Conservation (phyloP, 805 yeast genomes). For the Cyberlindnera sargentensis region DNA sequence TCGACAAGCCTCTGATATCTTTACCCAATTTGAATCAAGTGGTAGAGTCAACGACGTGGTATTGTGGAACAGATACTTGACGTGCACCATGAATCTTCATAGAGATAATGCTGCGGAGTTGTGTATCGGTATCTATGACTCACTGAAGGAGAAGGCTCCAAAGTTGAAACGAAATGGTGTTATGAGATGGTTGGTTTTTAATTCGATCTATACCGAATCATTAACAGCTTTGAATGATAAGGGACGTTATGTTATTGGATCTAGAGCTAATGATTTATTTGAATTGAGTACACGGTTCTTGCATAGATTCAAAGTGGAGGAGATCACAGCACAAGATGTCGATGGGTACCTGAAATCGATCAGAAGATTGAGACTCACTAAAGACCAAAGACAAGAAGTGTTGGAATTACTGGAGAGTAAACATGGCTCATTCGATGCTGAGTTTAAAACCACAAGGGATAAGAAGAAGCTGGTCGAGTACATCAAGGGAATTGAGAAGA, state of each 20-base stretch:
- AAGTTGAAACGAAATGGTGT: conserved; percentile 8
- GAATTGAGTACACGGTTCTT: conserved; percentile 14
- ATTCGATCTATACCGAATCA: conserved; percentile 16
- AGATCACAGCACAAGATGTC: conserved; percentile 13
- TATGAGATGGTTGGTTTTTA: conserved; percentile 20
- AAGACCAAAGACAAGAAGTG: conserved; percentile 11
- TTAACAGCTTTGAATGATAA: conserved; percentile 14
- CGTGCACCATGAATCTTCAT: conserved; percentile 5
- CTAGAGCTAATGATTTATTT: conserved; percentile 12
- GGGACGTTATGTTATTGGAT: conserved; percentile 16
- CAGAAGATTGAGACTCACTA: conserved; percentile 18
- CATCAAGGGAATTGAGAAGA: conserved; percentile 8
- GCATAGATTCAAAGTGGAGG: background rate
- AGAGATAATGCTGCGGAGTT: conserved; percentile 9
- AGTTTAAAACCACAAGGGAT: conserved; percentile 4
- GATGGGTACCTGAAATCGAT: conserved; percentile 19
- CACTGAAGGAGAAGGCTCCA: conserved; percentile 1
- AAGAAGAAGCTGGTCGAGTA: conserved; percentile 4
- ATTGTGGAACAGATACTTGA: conserved; percentile 3
- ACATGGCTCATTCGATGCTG: conserved; percentile 7
- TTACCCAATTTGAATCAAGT: conserved; percentile 1
- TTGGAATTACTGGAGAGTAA: conserved; percentile 7
- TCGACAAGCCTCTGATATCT: conserved; percentile 8
- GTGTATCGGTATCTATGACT: conserved; percentile 16
- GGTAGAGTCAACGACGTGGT: conserved; percentile 10